These are phyloP conservation scores for Linaria vulgaris DNA, from an alignment of 257 asterid genomes.

Conservation along the genomic window DNA sequence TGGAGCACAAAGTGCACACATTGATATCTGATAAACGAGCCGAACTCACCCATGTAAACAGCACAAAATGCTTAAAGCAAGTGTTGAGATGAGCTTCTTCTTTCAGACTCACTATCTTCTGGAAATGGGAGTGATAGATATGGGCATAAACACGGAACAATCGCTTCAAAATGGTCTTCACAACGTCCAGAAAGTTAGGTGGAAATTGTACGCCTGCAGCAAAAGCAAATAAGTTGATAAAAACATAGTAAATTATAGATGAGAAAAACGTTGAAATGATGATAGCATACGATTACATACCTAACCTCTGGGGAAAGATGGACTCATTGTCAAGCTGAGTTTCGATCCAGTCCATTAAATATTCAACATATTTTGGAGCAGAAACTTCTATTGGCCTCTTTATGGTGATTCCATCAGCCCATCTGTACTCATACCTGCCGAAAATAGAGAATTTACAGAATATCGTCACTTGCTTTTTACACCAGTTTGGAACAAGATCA, in stretches of 20 bases:
- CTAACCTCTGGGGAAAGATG: constrained; percentile 46
- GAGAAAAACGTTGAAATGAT: not conserved
- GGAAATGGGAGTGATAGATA: constrained; percentile 52
- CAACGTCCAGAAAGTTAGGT: constrained; percentile 38
- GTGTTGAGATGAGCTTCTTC: constrained; percentile 58
- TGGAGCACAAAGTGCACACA: no score
- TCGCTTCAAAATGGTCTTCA: constrained; percentile 44
- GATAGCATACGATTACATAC: constrained; percentile 25
- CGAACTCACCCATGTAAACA: constrained; percentile 40
- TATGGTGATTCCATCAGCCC: constrained; percentile 58
- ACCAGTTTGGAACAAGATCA: not conserved
- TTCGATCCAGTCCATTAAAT: constrained; percentile 51
- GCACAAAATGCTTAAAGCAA: constrained; percentile 56
- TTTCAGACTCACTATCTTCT: constrained; percentile 41
- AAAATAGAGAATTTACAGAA: not conserved
- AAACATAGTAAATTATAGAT: not conserved
- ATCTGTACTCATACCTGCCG: constrained; percentile 52
- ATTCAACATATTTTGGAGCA: constrained; percentile 57
- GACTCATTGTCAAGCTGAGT: constrained; percentile 42
- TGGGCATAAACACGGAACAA: constrained; percentile 54
- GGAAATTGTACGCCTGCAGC: constrained; percentile 46
- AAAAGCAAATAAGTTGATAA: not conserved
- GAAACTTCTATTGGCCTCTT: constrained; percentile 55
- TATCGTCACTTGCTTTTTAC: not conserved
- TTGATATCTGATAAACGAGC: no score